Percentiles rank a stretch among this genome's conserved stretches.
Evolutionary conservation across 2,329 filamentous ascomycete genomes (phyloP).

Genomic region (Diaporthe ampelina): DNA sequence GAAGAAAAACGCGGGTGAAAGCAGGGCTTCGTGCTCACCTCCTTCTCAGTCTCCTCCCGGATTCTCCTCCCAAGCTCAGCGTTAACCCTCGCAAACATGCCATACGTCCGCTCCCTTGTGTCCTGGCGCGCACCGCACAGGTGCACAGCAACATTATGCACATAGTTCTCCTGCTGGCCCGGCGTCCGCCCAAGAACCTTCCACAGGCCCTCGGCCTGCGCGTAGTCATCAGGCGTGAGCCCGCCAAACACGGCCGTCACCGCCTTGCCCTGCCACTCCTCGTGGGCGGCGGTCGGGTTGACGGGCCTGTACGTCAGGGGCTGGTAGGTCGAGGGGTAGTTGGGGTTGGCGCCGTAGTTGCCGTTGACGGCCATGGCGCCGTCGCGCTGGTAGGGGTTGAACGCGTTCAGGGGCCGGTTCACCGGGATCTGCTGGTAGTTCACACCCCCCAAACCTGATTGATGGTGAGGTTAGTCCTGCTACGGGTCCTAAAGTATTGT

Average conservation of each 20-base stretch:
- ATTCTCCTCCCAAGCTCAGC: conserved; percentile 65
- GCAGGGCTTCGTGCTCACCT: conserved; percentile 45
- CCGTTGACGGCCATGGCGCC: conserved; percentile 78
- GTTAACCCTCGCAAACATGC: conserved; percentile 72
- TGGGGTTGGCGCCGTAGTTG: conserved; percentile 72
- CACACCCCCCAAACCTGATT: no score
- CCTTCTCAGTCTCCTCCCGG: conserved; percentile 65
- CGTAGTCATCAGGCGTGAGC: conserved; percentile 64
- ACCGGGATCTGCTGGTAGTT: conserved; percentile 77
- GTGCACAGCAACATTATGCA: conserved; percentile 71
- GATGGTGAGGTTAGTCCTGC: no score
- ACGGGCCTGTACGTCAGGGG: conserved; percentile 58
- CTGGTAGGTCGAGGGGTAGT: conserved; percentile 68
- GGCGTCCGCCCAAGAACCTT: conserved; percentile 59
- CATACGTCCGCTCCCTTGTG: conserved; percentile 71
- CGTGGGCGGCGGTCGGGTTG: conserved; percentile 58
- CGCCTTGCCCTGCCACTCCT: conserved; percentile 62
- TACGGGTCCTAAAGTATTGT: no score
- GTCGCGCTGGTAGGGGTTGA: conserved; percentile 81
- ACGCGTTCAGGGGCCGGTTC: conserved; percentile 68
- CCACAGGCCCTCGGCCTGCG: conserved; percentile 64
- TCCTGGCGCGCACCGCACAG: conserved; percentile 66
- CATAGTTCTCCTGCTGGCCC: conserved; percentile 73
- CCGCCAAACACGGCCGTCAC: conserved; percentile 60
- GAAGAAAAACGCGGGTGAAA: no score